Conservation (phyloP, 2,329 filamentous ascomycete species). For the Verticillium nubilum region DNA sequence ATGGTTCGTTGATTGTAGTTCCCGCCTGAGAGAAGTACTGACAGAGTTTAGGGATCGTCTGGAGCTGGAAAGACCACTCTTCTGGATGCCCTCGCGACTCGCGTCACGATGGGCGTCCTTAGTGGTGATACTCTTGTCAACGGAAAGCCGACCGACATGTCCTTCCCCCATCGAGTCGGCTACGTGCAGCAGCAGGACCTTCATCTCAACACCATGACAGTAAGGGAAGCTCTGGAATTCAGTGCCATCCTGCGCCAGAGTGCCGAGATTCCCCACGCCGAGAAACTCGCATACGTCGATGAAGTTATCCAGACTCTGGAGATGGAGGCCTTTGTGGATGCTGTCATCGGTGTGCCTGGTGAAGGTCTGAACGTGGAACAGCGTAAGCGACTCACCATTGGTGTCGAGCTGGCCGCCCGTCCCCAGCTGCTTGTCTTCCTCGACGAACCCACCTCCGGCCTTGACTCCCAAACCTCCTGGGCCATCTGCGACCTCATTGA, state of each 20-base stretch:
- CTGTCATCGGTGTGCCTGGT: conserved; percentile 62
- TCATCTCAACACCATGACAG: conserved; percentile 63
- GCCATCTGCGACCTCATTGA: conserved; percentile 66
- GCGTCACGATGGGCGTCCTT: conserved; percentile 69
- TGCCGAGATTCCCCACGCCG: conserved; percentile 37
- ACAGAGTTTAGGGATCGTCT: conserved; percentile 48
- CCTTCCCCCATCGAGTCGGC: conserved; percentile 65
- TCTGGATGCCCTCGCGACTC: conserved; percentile 65
- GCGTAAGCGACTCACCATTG: conserved; percentile 61
- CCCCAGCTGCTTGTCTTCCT: conserved; percentile 69
- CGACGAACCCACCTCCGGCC: conserved; percentile 71
- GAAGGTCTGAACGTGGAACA: conserved; percentile 43
- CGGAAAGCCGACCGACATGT: conserved; percentile 56
- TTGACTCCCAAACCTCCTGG: conserved; percentile 72
- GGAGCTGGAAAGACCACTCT: conserved; percentile 74
- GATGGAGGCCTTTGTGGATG: conserved; percentile 62
- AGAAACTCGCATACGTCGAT: conserved; percentile 22
- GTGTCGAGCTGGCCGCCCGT: conserved; percentile 69
- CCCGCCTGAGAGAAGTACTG: background rate
- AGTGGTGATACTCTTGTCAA: conserved; percentile 67
- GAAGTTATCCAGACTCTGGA: conserved; percentile 23
- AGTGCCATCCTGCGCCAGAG: conserved; percentile 64
- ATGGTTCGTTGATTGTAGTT: conserved; percentile 45
- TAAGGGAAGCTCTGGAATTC: conserved; percentile 62
- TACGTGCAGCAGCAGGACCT: conserved; percentile 71